Evolutionary conservation across 1,284 basidiomycete genomes (phyloP).

Genomic region (Xerocomus amazonicus): DNA sequence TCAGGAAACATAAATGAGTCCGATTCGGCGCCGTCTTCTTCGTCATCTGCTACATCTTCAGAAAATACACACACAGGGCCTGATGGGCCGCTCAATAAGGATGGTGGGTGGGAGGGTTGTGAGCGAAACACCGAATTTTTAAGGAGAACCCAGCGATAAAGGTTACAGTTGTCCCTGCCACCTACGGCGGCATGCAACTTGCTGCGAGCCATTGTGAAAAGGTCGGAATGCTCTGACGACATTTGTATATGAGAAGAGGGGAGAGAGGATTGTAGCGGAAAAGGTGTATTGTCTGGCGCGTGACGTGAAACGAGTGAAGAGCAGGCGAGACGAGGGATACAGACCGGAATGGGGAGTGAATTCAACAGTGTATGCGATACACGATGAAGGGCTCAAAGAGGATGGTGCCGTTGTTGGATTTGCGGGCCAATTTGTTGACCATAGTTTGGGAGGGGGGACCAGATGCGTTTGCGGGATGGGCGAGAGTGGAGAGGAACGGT

Average conservation of each 20-base stretch:
- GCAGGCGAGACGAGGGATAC: conserved; percentile 5
- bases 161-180: conserved; percentile 63
- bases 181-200: conserved; percentile 65
- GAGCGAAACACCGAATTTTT: conserved; percentile 74
- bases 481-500: conserved; percentile 20
- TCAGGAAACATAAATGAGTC: conserved; percentile 77
- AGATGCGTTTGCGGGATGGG: conserved; percentile 33
- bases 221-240: conserved; percentile 45
- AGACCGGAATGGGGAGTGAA: conserved; percentile 16
- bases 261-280: conserved; percentile 11
- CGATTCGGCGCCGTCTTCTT: conserved; percentile 39
- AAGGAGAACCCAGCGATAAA: conserved; percentile 81
- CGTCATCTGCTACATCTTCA: conserved; percentile 40
- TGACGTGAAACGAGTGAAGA: conserved; percentile 2
- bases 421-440: conserved; percentile 76
- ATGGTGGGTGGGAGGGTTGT: conserved; percentile 36
- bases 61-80: conserved; percentile 37
- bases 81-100: conserved; percentile 30
- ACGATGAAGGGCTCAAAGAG: conserved; percentile 82
- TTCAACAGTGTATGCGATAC: conserved; percentile 73
- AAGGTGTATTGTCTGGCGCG: conserved; percentile 19
- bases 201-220: conserved; percentile 64
- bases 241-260: conserved; percentile 32
- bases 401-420: conserved; percentile 77
- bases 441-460: conserved; percentile 54